Evolutionary conservation across 108 stramenopile species (phyloP), one percentile per base, ranked within the genome.

Genomic region (Epithemia pelagica): DNA sequence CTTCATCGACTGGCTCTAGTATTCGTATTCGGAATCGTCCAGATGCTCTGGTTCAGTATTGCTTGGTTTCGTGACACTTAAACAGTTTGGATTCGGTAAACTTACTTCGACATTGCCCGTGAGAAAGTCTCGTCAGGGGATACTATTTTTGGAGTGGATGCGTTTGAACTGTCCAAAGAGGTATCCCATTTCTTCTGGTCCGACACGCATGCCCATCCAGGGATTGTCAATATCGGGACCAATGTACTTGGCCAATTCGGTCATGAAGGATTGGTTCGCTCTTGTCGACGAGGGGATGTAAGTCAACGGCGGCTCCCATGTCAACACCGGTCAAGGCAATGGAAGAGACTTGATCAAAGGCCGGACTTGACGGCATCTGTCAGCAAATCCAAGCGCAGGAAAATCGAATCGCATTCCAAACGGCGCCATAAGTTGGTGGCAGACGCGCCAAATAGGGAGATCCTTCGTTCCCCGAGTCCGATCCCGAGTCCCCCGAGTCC

Each of bases 101-200:
- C 75, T 15, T 63, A 77, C 74, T 52, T 65, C 56, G n/a, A n/a
- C n/a, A n/a, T n/a, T n/a, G n/a, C 77, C 54, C 15, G 82, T 77
- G 67, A 87, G 66, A 58, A 93, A 84, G 32, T 77, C 66, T 19
- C 74, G 73, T 20, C 82, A 78, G 2, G 63, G 64, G 25, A 61
- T 68, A 23, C 82, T 76, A 31, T 59, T 70, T 71, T 79, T 77
- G 2, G 71, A 56, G 65, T 84, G 84, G 70, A 96, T 92, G 37
- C 96, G 85, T 82, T 99, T 99, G 92, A 97, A 99, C 79, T 97
- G 97, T 28, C 98, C 98, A 73, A 83, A 96, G 62, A 99, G 71
- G 71, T 94, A 99, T 57, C 96, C 97, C 64, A 97, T 78, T 82
- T 97, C 96, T 54, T 86, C 85, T 31, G 76, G 74, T 25, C 88